Evolutionary conservation across 768 basidiomycete species (phyloP), one percentile per base, ranked within the genome.

Genomic region (Cystobasidium onofrii): DNA sequence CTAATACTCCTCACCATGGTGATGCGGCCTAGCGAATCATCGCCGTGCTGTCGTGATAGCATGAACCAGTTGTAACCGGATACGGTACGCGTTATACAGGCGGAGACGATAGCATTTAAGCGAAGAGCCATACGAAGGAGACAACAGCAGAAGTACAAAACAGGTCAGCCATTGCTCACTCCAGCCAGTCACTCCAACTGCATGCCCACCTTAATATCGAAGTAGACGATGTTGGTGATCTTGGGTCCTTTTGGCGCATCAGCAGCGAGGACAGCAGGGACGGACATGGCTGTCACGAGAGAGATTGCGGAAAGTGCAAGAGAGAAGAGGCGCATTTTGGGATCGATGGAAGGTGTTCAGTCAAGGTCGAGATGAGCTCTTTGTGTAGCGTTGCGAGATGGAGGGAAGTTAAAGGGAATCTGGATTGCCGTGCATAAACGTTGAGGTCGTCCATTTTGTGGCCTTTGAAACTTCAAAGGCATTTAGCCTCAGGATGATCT

Each of bases 211-310:
- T 71, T 55, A 20, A 71, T 71, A 31, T 71, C 69, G 25, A 71
- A 71, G 36, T 57, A 71, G 69, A 71, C 69, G 20, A 55, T 27
- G 55, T 71, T 52, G 20, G 69, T 71, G 69, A 71, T 71, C 27
- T 36, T 44, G 23, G 69, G 69, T 9, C 69, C 69, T 31, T 44
- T 55, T 10, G 69, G 25, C 10, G 29, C 69, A n/a, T 55, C 69
- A 36, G 69, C 54, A 52, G 65, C 41, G 23, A 43, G 31, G 23
- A 64, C 57, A 60, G 57, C 31, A 6, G 25, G 63, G 18, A 31
- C 46, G 34, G 44, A 18, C 65, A 67, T 67, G 10, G 65, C 34
- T 13, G 44, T 18, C 25, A 67, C 31, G 3, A 67, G 20, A 2
- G 65, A 41, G 50, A 67, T 29, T 34, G 65, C 65, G 10, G 65